Evolutionary conservation across 371 early-diverging fungal species (phyloP).

Genomic region (Capniomyces stellatus): DNA sequence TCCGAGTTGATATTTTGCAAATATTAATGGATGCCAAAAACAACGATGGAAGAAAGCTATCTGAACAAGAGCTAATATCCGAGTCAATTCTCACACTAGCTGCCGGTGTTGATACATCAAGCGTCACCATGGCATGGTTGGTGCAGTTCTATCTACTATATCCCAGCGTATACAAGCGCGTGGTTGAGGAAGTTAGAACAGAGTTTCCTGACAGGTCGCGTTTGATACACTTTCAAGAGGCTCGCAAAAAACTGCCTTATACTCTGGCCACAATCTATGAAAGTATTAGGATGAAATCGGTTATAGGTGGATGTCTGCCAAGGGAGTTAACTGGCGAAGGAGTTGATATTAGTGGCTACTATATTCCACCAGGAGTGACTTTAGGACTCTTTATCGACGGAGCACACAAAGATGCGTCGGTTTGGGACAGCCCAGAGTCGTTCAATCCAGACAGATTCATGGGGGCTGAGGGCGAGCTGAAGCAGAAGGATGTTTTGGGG

Average conservation of each 20-base stretch:
- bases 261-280: slow-evolving; percentile 21
- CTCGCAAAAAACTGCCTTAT: slow-evolving; percentile 14
- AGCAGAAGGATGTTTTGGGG: slow-evolving; percentile 8
- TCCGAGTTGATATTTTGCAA: slow-evolving; percentile 16
- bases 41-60: slow-evolving; percentile 7
- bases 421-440: slow-evolving; percentile 8
- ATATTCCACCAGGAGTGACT: slow-evolving; percentile 7
- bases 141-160: slow-evolving; percentile 17
- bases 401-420: slow-evolving; percentile 6
- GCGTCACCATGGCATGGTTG: slow-evolving; percentile 18
- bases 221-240: slow-evolving; percentile 8
- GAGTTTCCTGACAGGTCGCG: slow-evolving; percentile 8
- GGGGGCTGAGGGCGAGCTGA: slow-evolving; percentile 5
- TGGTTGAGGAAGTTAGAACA: slow-evolving; percentile 14
- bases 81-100: slow-evolving; percentile 12
- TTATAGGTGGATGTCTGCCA: slow-evolving; percentile 12
- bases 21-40: slow-evolving; percentile 13
- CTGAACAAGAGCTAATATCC: slow-evolving; percentile 8
- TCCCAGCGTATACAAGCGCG: slow-evolving; percentile 9
- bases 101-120: slow-evolving; percentile 22
- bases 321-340: slow-evolving; percentile 20
- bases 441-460: slow-evolving; percentile 22
- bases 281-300: slow-evolving; percentile 16
- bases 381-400: slow-evolving; percentile 10
- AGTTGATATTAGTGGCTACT: slow-evolving; percentile 11